Percentiles rank a stretch among this genome's conserved stretches.
These are phyloP conservation scores for Neofusicoccum umdonicola DNA, from an alignment of 2,329 filamentous ascomycete species.

Conservation along the genomic window DNA sequence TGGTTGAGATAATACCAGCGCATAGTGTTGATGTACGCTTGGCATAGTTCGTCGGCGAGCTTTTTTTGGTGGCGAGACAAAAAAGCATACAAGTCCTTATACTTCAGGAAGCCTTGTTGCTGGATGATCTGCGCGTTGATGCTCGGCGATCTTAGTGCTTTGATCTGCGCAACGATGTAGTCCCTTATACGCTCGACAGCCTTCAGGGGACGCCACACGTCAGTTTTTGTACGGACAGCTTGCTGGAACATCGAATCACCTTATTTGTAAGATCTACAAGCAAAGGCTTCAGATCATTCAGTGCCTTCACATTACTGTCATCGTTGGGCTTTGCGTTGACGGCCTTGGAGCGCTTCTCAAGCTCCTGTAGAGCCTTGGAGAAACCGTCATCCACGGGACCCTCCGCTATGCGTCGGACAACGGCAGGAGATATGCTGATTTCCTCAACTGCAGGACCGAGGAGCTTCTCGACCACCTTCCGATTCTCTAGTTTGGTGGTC, in stretches of 20 bases:
- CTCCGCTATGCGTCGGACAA: constrained; percentile 82
- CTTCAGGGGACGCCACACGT: constrained; percentile 2
- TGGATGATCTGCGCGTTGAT: constrained; percentile 98
- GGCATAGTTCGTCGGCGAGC: constrained; percentile 85
- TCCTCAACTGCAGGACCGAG: constrained; percentile 89
- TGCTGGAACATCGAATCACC: constrained; percentile 42
- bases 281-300: constrained; percentile 80
- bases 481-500: constrained; percentile 82
- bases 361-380: constrained; percentile 76
- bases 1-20: constrained; percentile 95
- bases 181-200: constrained; percentile 93
- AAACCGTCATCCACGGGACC: constrained; percentile 88
- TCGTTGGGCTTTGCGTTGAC: constrained; percentile 67
- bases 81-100: constrained; percentile 85
- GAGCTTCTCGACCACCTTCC: constrained; percentile 83
- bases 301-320: constrained; percentile 67
- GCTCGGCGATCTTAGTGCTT: constrained; percentile 86
- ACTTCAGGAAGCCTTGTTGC: constrained; percentile 83
- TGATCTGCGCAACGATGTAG: constrained; percentile 91
- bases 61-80: constrained; percentile 75
- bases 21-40: constrained; percentile 98
- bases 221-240: background rate
- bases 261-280: constrained; percentile 81
- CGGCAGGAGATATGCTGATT: constrained; percentile 78
- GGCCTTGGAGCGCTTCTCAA: constrained; percentile 73